Percentiles rank a stretch among this genome's conserved stretches.
Evolutionary conservation across 495 filamentous ascomycete genomes (phyloP).

Genomic region (Thermochaetoides thermophila): DNA sequence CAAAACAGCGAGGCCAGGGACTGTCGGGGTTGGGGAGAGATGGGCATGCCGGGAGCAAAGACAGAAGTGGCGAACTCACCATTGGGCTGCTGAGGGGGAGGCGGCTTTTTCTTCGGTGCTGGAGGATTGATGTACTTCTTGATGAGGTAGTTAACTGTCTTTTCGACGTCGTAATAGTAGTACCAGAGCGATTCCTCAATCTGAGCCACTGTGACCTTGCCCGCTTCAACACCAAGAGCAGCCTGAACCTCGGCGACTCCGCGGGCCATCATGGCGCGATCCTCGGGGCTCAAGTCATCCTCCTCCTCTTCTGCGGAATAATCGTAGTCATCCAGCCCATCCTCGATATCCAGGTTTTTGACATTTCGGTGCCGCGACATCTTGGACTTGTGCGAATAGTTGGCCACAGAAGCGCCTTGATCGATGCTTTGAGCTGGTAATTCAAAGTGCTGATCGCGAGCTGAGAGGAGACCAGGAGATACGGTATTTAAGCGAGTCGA

Average conservation of each 20-base stretch:
- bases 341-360: conserved; percentile 44
- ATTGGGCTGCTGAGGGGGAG: conserved; percentile 21
- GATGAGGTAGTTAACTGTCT: conserved; percentile 63
- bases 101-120: conserved; percentile 11
- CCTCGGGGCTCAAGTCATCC: conserved; percentile 42
- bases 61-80: conserved; percentile 20
- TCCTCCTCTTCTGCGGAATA: conserved; percentile 33
- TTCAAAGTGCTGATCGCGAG: too few relatives aligned
- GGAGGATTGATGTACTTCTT: conserved; percentile 40
- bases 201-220: conserved; percentile 46
- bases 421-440: too few relatives aligned
- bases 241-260: conserved; percentile 41
- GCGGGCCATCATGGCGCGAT: conserved; percentile 38
- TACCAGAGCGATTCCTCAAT: conserved; percentile 88
- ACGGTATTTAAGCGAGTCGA: too few relatives aligned
- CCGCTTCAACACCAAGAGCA: conserved; percentile 35
- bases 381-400: conserved; percentile 5
- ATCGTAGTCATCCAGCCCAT: conserved; percentile 48
- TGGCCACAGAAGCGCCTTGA: too few relatives aligned
- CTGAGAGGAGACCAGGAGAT: too few relatives aligned
- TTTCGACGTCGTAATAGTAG: conserved; percentile 86
- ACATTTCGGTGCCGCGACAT: conserved; percentile 52
- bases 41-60: neutral
- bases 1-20: conserved; percentile 44
- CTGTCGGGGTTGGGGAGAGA: neutral